Base-by-base conservation (phyloP, 1,284 basidiomycete species). In the Leccinum pachyderme region DNA sequence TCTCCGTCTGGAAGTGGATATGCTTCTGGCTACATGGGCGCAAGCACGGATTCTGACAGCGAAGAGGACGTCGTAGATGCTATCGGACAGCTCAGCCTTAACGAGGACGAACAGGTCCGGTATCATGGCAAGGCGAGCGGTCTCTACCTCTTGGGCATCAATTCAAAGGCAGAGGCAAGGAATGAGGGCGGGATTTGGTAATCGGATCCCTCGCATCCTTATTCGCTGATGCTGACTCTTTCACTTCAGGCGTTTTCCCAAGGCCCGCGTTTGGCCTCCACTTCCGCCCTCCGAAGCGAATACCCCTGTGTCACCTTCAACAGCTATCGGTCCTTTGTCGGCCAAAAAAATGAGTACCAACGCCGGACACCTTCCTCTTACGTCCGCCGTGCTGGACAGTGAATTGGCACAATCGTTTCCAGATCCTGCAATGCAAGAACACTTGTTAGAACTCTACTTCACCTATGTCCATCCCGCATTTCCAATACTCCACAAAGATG, bases 121-220 rank as follows among this genome's bases (percentile, higher is more conserved):
- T 91, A 85, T 68, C 88, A 91, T 63, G 87, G 88, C 33, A 89
- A 90, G 67, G 86, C 83, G 6, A 91, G 88, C 54, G 92, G 91
- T 1, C 70, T 94, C 58, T 85, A 94, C 69, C 75, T 94, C 52
- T 73, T 94, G 49, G 84, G 83, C 13, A 76, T 77, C 61, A 82
- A 81, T 52, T 81, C 83, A 53, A 76, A 81, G 27, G 65, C 76
- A 49, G 86, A 89, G 63, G 76, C 78, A 39, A 77, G 87, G 63
- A 89, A 86, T 63, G 84, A 88, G 61, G 88, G 87, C 32, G 90
- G 89, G 2, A 87, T 93, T 54, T 93, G 91, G 90, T 83, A 58
- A 48, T 77, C 69, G 41, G 8, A n/a, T 12, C 5, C 15, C 28
- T 22, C 13, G 22, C 44, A 27, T 18, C 33, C 29, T 51, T 25